phyloP scores from a whole-genome alignment of 352 stramenopile species.

The Globisporangium mamillatum region DNA sequence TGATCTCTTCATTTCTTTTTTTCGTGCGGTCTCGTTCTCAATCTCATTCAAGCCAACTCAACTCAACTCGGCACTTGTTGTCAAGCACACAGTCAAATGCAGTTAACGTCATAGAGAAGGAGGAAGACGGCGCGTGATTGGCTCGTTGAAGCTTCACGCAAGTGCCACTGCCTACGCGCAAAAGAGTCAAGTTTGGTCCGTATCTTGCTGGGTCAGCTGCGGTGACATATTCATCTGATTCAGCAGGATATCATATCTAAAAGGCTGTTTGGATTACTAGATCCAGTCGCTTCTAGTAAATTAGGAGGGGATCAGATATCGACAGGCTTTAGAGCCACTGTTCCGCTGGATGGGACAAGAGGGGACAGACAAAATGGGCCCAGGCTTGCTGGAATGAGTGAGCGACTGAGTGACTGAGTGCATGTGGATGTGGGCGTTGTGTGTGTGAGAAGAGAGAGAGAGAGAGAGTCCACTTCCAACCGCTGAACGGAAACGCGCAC shows the following conservation, averaged over 20 bases:
- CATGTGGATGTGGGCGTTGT: neutral
- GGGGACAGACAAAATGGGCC: neutral
- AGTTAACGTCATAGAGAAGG: neutral
- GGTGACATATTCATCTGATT: constrained; percentile 5
- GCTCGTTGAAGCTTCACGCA: neutral
- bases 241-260: neutral
- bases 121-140: neutral
- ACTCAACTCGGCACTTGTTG: neutral
- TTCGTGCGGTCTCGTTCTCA: neutral
- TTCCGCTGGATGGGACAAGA: neutral
- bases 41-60: neutral
- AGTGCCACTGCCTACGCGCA: neutral
- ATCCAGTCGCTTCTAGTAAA: neutral
- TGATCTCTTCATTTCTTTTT: neutral
- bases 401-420: neutral
- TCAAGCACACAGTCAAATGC: neutral
- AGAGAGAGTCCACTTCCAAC: neutral
- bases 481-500: neutral
- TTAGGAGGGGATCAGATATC: neutral
- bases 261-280: no score
- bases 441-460: no score
- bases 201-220: constrained; percentile 1
- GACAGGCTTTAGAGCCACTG: neutral
- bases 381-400: neutral
- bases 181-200: neutral